Evolutionary conservation across 148 eudicot genomes (phyloP).

Genomic region (Vaccinium vitisidaea): DNA sequence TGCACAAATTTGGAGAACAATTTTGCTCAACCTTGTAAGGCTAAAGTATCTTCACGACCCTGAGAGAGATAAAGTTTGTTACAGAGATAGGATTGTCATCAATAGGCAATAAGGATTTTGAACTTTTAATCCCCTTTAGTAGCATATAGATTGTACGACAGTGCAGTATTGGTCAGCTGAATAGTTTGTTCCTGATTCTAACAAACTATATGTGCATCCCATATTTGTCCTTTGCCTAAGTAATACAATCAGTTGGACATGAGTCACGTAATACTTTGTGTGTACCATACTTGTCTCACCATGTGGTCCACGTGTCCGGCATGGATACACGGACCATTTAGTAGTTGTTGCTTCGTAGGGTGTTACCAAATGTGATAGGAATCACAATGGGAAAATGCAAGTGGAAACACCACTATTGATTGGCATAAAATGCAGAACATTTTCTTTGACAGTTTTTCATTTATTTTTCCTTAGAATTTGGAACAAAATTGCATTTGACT

Average conservation of each 20-base stretch:
- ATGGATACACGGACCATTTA: too few relatives aligned
- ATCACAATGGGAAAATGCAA: not conserved
- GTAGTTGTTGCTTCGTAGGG: too few relatives aligned
- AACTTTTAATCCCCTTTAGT: not conserved
- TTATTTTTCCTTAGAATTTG: not conserved
- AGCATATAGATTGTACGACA: not conserved
- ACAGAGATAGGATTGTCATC: not conserved
- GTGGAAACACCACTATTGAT: not conserved
- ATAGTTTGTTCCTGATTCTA: not conserved
- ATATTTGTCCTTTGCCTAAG: too few relatives aligned
- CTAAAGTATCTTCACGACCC: not conserved
- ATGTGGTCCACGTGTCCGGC: too few relatives aligned
- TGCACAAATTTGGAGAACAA: not conserved
- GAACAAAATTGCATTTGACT: not conserved
- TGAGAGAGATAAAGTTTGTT: not conserved
- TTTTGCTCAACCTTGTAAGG: not conserved
- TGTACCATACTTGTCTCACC: too few relatives aligned
- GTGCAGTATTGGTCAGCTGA: not conserved
- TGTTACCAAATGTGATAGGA: too few relatives aligned
- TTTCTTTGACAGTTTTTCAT: not conserved
- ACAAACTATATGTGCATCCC: too few relatives aligned
- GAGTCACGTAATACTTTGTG: too few relatives aligned
- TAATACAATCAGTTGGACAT: too few relatives aligned
- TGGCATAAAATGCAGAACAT: not conserved
- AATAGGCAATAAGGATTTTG: not conserved